Percentiles rank a stretch among this genome's conserved stretches.
Conservation (phyloP, 2,329 filamentous ascomycete genomes). For the Chaetomiaceae sp. region DNA sequence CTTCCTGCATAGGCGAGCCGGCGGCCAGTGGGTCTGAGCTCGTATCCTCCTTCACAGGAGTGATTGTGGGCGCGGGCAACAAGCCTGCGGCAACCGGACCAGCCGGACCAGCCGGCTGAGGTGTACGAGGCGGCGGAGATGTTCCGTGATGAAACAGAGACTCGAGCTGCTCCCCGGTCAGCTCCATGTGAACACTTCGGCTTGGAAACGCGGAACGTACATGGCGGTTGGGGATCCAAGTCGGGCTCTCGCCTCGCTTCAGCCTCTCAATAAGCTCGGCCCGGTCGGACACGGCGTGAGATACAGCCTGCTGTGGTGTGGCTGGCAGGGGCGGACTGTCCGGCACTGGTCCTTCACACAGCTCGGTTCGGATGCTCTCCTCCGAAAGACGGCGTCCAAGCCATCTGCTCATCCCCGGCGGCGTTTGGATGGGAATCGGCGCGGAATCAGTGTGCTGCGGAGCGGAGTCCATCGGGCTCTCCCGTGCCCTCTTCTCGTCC, state of each 20-base stretch:
- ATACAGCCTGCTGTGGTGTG: slow-evolving; percentile 28
- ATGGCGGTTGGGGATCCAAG: slow-evolving; percentile 63
- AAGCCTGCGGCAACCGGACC: slow-evolving; percentile 38
- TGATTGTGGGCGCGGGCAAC: slow-evolving; percentile 42
- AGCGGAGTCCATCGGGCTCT: slow-evolving; percentile 24
- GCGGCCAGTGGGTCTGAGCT: slow-evolving; percentile 29
- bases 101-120: slow-evolving; percentile 30
- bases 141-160: slow-evolving; percentile 34
- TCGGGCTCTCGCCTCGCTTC: slow-evolving; percentile 70
- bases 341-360: slow-evolving; percentile 52
- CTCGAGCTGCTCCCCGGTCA: slow-evolving; percentile 32
- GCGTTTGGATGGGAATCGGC: slow-evolving; percentile 22
- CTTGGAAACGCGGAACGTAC: slow-evolving; percentile 35
- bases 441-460: slow-evolving; percentile 7
- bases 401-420: slow-evolving; percentile 7
- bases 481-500: slow-evolving; percentile 32
- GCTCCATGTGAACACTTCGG: not conserved
- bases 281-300: slow-evolving; percentile 50
- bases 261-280: slow-evolving; percentile 77
- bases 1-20: slow-evolving; percentile 43
- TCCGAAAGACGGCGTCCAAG: slow-evolving; percentile 43
- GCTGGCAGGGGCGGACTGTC: slow-evolving; percentile 34
- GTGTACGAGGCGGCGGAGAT: slow-evolving; percentile 33
- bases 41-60: slow-evolving; percentile 37
- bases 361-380: slow-evolving; percentile 54